Evolutionary conservation across 805 yeast species (phyloP), one percentile per base, ranked within the genome.

Genomic region (Starmerella potacharoeniae): DNA sequence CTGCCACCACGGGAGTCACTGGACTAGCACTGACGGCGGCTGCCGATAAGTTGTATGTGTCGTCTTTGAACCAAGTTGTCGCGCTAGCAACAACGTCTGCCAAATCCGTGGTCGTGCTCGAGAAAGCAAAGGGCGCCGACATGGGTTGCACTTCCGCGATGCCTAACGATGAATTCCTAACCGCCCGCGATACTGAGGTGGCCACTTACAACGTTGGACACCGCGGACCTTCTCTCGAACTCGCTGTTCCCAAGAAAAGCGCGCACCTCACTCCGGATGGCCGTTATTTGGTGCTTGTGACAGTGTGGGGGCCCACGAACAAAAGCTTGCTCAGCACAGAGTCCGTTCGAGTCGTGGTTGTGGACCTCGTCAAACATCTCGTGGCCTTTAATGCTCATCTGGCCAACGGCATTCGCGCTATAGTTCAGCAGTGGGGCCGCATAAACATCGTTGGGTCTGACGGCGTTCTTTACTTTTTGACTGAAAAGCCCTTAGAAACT

Each of bases 1-100:
- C 84, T 56, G 71, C 75, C 2, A 42, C 62, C 1, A 93, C 87
- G 49, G 95, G 97, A 1, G 77, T 93, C 17, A 91, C 97, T 0
- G 84, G 86, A 0, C 69, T 91, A 1, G 77, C 78, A 33, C 78
- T 90, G 60, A 75, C 75, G 51, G 68, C 64, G 14, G 69, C 64
- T 11, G 61, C 46, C 9, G 52, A 56, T n/a, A 47, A 48, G 13
- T 69, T 89, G 14, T 89, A 78, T 65, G 84, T 86, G 17, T 75
- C 91, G 1, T 85, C 97, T 0, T 81, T 93, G 0, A 78, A 84
- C 14, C 82, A 77, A 60, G 76, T 89, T 1, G 67, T 88, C 49
- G 77, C 89, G 0, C 79, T 89, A 10, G 77, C 82, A 13, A 88
- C 96, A 0, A 77, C 82, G 6, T n/a, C 57, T 9, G 7, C 57